These are phyloP conservation scores for Paraconiothyrium brasiliense DNA, from an alignment of 2,329 filamentous ascomycete species.

Conservation along the genomic window DNA sequence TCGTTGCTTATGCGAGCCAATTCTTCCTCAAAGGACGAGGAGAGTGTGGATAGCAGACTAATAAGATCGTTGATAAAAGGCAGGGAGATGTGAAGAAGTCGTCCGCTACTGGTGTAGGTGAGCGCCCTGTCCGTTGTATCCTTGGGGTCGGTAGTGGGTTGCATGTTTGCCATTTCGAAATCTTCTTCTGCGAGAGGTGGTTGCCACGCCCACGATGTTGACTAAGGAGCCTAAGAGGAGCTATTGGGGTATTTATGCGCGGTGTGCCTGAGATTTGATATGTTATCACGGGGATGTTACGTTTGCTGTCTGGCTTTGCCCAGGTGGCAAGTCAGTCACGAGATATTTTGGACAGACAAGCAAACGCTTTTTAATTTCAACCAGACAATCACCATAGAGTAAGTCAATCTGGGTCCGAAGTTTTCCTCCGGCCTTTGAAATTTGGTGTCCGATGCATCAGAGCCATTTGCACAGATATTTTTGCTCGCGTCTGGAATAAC, in stretches of 20 bases:
- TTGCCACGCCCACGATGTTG: not conserved
- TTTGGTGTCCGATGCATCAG: not conserved
- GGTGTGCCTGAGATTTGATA: not conserved
- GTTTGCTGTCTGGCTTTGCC: not conserved
- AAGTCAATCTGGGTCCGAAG: too few relatives aligned
- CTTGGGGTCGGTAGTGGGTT: not conserved
- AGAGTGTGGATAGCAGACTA: slow-evolving; percentile 8
- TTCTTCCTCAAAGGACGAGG: slow-evolving; percentile 11
- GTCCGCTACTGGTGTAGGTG: slow-evolving; percentile 2
- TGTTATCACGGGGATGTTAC: not conserved
- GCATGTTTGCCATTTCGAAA: not conserved
- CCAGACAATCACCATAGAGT: not conserved
- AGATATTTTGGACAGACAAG: too few relatives aligned
- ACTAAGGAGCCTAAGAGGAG: not conserved
- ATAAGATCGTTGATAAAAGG: slow-evolving; percentile 18
- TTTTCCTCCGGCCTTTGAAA: too few relatives aligned
- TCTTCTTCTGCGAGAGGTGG: not conserved
- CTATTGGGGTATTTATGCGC: not conserved
- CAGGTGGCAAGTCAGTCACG: not conserved
- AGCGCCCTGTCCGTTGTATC: not conserved
- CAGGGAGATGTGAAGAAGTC: not conserved
- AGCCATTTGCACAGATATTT: not conserved
- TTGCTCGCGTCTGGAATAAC: too few relatives aligned
- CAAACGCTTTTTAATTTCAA: not conserved
- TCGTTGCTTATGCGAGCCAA: not conserved